Conservation (phyloP, 305 asterid genomes). For the Rubia tinctorum region DNA sequence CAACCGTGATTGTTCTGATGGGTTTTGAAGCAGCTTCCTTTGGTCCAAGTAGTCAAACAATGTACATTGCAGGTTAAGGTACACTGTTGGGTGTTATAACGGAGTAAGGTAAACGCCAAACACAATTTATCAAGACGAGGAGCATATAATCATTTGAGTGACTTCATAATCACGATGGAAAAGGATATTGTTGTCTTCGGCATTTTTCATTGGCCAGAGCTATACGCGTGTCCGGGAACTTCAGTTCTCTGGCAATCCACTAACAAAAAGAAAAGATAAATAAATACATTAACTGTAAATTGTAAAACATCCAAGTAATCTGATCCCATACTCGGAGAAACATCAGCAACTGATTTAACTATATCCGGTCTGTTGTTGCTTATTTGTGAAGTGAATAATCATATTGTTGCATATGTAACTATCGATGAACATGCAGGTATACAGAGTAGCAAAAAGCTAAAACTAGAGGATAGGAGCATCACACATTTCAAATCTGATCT, state of each 20-base stretch:
- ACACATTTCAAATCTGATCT: not conserved
- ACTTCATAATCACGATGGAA: not conserved
- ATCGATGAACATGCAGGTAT: too few relatives aligned
- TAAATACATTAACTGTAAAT: not conserved
- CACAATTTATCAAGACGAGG: constrained; percentile 8
- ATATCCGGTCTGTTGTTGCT: not conserved
- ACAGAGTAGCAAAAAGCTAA: too few relatives aligned
- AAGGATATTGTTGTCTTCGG: constrained; percentile 84
- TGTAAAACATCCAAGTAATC: not conserved
- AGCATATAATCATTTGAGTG: not conserved
- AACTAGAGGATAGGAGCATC: too few relatives aligned
- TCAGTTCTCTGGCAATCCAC: constrained; percentile 70
- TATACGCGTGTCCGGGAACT: constrained; percentile 38
- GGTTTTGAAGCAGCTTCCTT: constrained; percentile 23
- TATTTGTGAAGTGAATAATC: not conserved
- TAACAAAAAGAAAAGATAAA: constrained; percentile 24
- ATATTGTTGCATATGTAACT: not conserved
- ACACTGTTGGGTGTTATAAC: not conserved
- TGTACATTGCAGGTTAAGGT: constrained; percentile 26
- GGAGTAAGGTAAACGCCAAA: not conserved
- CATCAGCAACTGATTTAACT: not conserved
- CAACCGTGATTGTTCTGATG: constrained; percentile 21
- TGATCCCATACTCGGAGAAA: not conserved
- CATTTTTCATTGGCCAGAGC: constrained; percentile 84
- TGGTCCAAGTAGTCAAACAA: constrained; percentile 21